Base-by-base conservation (phyloP, 345 rosid species). In the Clarkia xantiana region DNA sequence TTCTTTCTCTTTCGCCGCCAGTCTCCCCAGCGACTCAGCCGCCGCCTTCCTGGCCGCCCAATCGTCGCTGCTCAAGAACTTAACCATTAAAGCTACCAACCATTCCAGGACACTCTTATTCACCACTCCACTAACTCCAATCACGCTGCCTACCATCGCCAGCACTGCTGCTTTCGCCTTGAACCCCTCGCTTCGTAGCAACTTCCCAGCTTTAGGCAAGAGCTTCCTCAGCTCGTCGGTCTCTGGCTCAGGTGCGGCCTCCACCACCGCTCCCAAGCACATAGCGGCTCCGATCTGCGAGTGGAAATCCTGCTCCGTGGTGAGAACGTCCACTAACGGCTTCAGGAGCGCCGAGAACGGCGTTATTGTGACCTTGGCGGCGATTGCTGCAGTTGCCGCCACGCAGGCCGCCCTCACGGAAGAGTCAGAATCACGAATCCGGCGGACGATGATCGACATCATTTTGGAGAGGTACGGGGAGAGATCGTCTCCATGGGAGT, bases 1-100 rank as follows among this genome's bases (percentile, higher is more conserved):
- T 36, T 83, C 78, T 60, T 58, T 70, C 54, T 83, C 98, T 9
- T 46, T 77, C 19, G 52, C 8, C 14, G 86, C 86, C 17, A 91
- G 75, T 62, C 66, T 86, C 55, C 82, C 84, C 63, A 91, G 61
- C 0, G 78, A 75, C 68, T 91, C 96, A 0, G 98, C 86, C 0
- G 98, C 93, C 0, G 94, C 81, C 67, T 86, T 91, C 42, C 98
- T 83, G 42, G 86, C 74, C 34, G 78, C 65, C 98, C 98, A 91
- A 47, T 86, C 94, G 3, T 76, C 78, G 44, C 67, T 67, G 45
- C 96, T 73, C 70, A 86, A 65, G 23, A 77, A 78, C 63, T 78
- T 94, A 2, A 68, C 55, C 19, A 76, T 65, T 40, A 77, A 75
- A 0, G 86, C 82, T 46, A 91, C 73, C 4, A 83, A 48, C 84